Conservation (phyloP, 2,329 filamentous ascomycete species). For the Curvularia verruculosa region DNA sequence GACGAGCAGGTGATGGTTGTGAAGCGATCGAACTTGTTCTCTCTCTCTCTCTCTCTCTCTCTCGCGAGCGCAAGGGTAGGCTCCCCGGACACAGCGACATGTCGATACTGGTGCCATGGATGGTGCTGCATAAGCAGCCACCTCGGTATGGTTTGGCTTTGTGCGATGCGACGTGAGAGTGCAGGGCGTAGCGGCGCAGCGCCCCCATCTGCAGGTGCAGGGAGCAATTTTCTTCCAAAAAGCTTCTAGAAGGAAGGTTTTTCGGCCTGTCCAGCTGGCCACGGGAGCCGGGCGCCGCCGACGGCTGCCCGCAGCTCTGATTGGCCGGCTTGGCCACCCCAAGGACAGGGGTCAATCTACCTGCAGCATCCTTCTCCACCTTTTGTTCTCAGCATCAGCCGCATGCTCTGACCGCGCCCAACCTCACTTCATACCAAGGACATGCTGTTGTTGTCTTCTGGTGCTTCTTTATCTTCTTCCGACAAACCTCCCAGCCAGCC, state of each 20-base stretch:
- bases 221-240: conserved; percentile 10
- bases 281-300: conserved; percentile 2
- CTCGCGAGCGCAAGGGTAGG: not conserved
- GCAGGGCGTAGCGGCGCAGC: too few species aligned
- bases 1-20: not conserved
- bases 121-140: conserved; percentile 1
- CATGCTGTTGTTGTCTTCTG: conserved; percentile 12
- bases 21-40: not conserved
- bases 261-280: conserved; percentile 2
- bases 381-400: conserved; percentile 36
- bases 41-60: not conserved
- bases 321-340: conserved; percentile 16
- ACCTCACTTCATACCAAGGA: conserved; percentile 17
- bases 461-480: conserved; percentile 13
- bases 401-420: conserved; percentile 27
- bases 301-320: conserved; percentile 9
- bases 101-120: not conserved
- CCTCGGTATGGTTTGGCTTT: not conserved
- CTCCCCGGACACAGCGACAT: not conserved
- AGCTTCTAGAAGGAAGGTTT: conserved; percentile 15
- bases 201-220: not conserved
- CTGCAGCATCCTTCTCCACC: conserved; percentile 38
- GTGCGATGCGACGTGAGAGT: too few species aligned
- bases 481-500: conserved; percentile 15
- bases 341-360: conserved; percentile 28